Evolutionary conservation across 768 basidiomycete species (phyloP), one percentile per base, ranked within the genome.

Genomic region (Mycena epipterygia): DNA sequence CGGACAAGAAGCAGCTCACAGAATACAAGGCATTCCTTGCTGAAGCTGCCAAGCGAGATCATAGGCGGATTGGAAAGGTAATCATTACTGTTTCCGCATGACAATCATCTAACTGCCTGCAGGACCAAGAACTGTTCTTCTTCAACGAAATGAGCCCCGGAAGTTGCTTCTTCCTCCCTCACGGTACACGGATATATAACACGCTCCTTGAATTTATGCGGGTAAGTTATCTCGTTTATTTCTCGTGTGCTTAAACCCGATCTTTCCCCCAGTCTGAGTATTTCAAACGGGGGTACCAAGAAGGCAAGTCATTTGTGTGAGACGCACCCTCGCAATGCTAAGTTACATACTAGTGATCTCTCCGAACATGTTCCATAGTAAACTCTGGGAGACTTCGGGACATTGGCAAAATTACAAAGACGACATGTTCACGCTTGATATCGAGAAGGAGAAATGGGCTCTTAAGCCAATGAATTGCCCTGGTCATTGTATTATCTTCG

Each of bases 401-500:
- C 98, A 98, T 79, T 98, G 94, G 97, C 90, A 95, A 76, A 97
- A 99, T 80, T 99, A 98, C 86, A 91, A 93, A 79, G 97, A 99
- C 62, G 96, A 95, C 82, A 99, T 99, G 98, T 99, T 99, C 84
- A 80, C 87, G 51, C 90, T 99, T 67, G 94, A 97, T 66, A 83
- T 98, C 65, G 98, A 99, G 82, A 98, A 99, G 84, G 96, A 98
- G 83, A 89, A 89, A 77, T 99, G 95, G 90, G 97, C 89, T 0
- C 87, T 99, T 68, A 98, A 99, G 83, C 98, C 98, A 23, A 99
- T 99, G 98, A 99, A 99, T 82, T 99, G 98, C 84, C 98, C 95
- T 0, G 97, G 97, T 7, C 98, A 99, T 80, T 96, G 95, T 81
- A 81, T 99, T 57, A 95, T 99, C 75, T 99, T 99, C 78, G 97